Conservation (phyloP, 2,329 filamentous ascomycete species). For the Colletotrichum navitas region DNA sequence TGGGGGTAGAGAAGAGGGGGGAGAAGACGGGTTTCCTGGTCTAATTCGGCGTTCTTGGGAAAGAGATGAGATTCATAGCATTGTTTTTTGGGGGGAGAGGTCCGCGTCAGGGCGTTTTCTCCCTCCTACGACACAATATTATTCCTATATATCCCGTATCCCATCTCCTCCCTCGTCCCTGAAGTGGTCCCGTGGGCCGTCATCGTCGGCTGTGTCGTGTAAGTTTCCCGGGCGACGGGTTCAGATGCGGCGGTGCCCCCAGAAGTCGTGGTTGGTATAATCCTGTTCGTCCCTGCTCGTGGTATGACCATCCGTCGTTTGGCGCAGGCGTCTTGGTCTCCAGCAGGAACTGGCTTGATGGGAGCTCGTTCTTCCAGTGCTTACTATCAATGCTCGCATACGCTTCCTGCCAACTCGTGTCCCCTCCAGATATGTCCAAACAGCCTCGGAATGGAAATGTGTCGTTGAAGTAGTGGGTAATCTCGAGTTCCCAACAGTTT, state of each 20-base stretch:
- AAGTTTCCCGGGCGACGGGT: neutral
- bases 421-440: neutral
- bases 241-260: too few species aligned
- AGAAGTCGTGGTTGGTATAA: neutral
- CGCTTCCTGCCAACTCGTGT: neutral
- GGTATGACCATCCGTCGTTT: neutral
- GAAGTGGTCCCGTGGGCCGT: too few species aligned
- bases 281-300: neutral
- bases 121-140: neutral
- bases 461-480: neutral
- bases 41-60: slow-evolving; percentile 19
- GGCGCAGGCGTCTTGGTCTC: too few species aligned
- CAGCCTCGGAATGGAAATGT: neutral
- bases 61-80: slow-evolving; percentile 17
- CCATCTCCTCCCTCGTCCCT: neutral
- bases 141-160: slow-evolving; percentile 8
- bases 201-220: neutral
- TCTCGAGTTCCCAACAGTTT: neutral
- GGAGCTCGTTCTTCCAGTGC: neutral
- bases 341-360: neutral
- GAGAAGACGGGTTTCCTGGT: neutral
- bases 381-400: neutral
- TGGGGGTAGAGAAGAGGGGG: neutral
- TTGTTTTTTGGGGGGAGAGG: neutral
- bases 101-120: neutral